phyloP scores from a whole-genome alignment of 192 early-diverging fungal species.

The Chytriomyces confervae region DNA sequence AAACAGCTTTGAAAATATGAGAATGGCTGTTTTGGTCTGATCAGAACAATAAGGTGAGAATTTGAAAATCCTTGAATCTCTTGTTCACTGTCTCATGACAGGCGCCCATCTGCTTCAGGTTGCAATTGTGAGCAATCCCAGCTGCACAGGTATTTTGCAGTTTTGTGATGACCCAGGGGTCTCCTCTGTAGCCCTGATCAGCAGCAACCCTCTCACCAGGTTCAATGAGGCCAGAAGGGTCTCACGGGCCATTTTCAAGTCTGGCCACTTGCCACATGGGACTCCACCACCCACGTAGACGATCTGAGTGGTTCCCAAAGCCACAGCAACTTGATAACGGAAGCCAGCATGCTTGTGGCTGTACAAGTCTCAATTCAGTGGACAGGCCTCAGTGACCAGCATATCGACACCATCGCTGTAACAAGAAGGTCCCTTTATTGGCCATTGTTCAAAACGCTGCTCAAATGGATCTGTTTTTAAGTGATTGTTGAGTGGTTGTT shows the following conservation, averaged over 20 bases:
- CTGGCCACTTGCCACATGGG: conserved; percentile 1
- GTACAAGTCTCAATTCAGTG: not conserved
- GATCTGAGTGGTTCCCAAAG: conserved; percentile 8
- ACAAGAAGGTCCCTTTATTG: not conserved
- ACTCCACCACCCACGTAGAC: conserved; percentile 1
- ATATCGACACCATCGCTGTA: conserved; percentile 9
- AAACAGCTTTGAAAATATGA: conserved; percentile 1
- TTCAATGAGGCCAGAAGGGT: not conserved
- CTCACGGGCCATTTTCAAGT: not conserved
- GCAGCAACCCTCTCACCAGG: not conserved
- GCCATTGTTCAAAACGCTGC: too few relatives aligned
- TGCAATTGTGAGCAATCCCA: too few relatives aligned
- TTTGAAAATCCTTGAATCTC: conserved; percentile 3
- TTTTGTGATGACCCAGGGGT: too few relatives aligned
- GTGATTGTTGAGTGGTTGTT: too few relatives aligned
- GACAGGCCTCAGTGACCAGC: not conserved
- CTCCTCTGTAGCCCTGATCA: too few relatives aligned
- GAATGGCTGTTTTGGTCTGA: not conserved
- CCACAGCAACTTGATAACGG: not conserved
- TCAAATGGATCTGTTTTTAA: not conserved
- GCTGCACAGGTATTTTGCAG: too few relatives aligned
- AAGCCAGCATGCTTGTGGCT: not conserved
- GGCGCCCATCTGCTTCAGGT: not conserved
- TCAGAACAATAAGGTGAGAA: not conserved
- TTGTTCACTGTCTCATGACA: conserved; percentile 4